Evolutionary conservation across 1,284 basidiomycete species (phyloP).

Genomic region (Pholiota adiposa): DNA sequence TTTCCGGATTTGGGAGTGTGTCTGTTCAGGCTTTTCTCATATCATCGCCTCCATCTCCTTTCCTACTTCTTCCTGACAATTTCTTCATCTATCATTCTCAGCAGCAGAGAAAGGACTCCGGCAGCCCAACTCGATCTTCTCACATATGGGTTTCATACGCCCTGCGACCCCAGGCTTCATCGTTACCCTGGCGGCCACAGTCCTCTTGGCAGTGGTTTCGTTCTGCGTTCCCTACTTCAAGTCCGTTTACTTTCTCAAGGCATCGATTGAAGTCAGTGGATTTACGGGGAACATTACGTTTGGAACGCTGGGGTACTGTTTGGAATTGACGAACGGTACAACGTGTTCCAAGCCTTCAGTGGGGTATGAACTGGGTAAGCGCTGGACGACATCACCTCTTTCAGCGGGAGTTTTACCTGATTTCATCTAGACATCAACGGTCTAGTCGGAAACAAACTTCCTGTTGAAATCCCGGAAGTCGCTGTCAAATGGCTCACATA

Average conservation of each 20-base stretch:
- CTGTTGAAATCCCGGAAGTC: constrained; percentile 74
- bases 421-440: constrained; percentile 70
- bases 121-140: constrained; percentile 13
- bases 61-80: constrained; percentile 8
- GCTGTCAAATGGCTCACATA: constrained; percentile 91
- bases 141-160: constrained; percentile 56
- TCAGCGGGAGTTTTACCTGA: constrained; percentile 2
- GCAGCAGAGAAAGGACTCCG: constrained; percentile 11
- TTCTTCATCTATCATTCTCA: constrained; percentile 1
- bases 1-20: neutral
- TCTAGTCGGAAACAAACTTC: constrained; percentile 69
- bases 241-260: constrained; percentile 84
- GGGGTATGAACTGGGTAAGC: constrained; percentile 84
- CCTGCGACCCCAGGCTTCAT: constrained; percentile 87
- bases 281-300: constrained; percentile 71
- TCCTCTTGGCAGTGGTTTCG: constrained; percentile 79
- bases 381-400: neutral
- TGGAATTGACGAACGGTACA: constrained; percentile 55
- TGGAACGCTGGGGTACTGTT: constrained; percentile 86
- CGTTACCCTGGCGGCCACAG: constrained; percentile 74
- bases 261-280: constrained; percentile 52
- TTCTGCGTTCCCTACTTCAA: constrained; percentile 89
- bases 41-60: constrained; percentile 6
- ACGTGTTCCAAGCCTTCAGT: constrained; percentile 79
- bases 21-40: neutral